These are phyloP conservation scores for Globisporangium spiculum DNA, from an alignment of 352 stramenopile genomes.

Conservation along the genomic window DNA sequence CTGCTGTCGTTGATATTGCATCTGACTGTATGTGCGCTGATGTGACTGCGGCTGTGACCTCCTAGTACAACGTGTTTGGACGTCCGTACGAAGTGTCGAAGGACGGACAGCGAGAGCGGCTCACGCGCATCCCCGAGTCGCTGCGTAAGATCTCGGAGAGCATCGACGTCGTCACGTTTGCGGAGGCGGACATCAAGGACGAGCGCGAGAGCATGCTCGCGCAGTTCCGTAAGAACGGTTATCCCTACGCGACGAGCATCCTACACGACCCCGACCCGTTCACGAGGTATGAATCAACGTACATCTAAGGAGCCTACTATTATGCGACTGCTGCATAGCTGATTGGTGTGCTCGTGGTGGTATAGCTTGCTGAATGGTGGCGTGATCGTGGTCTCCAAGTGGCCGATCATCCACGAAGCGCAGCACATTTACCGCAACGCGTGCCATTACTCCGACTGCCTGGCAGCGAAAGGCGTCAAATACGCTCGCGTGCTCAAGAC, in stretches of 20 bases:
- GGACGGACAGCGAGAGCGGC: slow-evolving; percentile 65
- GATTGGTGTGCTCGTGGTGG: background rate
- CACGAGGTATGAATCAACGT: slow-evolving; percentile 37
- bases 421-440: slow-evolving; percentile 77
- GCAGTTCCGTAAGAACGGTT: slow-evolving; percentile 53
- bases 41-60: background rate
- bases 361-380: slow-evolving; percentile 69
- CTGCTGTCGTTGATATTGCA: background rate
- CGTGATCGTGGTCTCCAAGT: slow-evolving; percentile 80
- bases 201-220: slow-evolving; percentile 61
- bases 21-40: background rate
- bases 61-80: slow-evolving; percentile 84
- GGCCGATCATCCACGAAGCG: slow-evolving; percentile 71
- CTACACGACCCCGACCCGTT: slow-evolving; percentile 79
- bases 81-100: slow-evolving; percentile 63
- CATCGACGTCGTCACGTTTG: slow-evolving; percentile 80
- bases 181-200: slow-evolving; percentile 50
- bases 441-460: slow-evolving; percentile 81
- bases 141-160: slow-evolving; percentile 35
- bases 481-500: slow-evolving; percentile 77
- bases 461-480: slow-evolving; percentile 83
- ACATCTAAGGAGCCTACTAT: background rate
- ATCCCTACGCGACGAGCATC: slow-evolving; percentile 62
- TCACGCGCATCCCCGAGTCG: slow-evolving; percentile 57
- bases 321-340: background rate